These are phyloP conservation scores for Diutina pseudorugosa DNA, from an alignment of 1,139 yeast genomes.

Conservation along the genomic window DNA sequence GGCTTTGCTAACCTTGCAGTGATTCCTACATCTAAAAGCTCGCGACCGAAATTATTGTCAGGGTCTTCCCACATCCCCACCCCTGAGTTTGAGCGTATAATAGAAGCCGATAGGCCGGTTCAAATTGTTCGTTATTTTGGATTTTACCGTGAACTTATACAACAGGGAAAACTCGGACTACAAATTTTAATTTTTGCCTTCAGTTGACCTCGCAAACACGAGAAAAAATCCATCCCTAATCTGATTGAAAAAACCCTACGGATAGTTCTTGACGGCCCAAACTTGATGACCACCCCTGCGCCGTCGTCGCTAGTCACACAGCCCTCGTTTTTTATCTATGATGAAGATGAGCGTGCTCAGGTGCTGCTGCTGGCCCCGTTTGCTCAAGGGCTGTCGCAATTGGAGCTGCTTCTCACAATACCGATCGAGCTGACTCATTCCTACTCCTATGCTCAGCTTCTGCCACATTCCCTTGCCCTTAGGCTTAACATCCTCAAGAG, in stretches of 20 bases:
- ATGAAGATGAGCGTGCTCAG: background rate
- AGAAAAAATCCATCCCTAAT: background rate
- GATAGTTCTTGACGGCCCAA: background rate
- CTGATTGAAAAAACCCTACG: background rate
- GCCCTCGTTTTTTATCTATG: conserved; percentile 1
- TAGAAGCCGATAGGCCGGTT: too few relatives aligned
- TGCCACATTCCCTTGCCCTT: conserved; percentile 70
- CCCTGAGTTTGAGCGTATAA: too few relatives aligned
- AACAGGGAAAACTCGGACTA: background rate
- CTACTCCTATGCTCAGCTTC: conserved; percentile 71
- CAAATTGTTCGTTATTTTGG: too few relatives aligned
- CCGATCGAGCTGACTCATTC: conserved; percentile 79
- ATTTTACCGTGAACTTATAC: background rate
- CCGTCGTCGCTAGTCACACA: background rate
- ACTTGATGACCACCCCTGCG: background rate
- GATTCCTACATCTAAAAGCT: background rate
- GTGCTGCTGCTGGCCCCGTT: background rate
- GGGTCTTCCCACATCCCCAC: too few relatives aligned
- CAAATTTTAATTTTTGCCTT: background rate
- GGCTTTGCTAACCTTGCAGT: background rate
- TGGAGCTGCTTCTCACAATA: conserved; percentile 5
- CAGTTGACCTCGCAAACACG: background rate
- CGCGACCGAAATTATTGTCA: background rate
- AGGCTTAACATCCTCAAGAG: conserved; percentile 64
- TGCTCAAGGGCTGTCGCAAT: background rate